Evolutionary conservation across 2,329 filamentous ascomycete genomes (phyloP), one percentile per base, ranked within the genome.

Genomic region (Magnaporthales sp.): DNA sequence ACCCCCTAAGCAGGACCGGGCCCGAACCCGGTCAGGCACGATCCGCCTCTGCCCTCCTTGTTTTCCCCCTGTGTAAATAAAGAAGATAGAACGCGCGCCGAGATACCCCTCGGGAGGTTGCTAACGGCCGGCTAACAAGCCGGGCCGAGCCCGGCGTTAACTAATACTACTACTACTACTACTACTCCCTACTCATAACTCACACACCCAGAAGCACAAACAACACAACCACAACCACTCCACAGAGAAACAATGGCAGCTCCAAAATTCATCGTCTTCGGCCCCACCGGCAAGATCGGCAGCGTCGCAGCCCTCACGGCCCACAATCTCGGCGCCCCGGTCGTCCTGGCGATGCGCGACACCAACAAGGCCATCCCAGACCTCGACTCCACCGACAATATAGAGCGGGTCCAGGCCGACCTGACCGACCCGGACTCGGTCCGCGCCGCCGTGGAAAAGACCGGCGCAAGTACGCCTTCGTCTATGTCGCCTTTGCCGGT

Each of bases 301-400:
- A 77, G 77, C 27, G 70, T 72, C 9, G 74, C 76, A 3, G 81
- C 82, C 5, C 73, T 69, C 15, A 73, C 74, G 30, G 80, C 81
- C 30, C 73, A 74, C 10, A 66, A 74, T 32, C 74, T 73, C 32
- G 81, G 80, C 19, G 78, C 78, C 38, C 78, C 78, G 31, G 80
- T 84, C 6, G 73, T 74, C 62, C 77, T 85, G 2, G 82, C 80
- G 1, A 80, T 84, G 78, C 78, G 82, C 13, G 75, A 83, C 72
- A 70, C 76, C 4, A 68, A 69, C 26, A 84, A 84, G 68, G 13
- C 75, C 4, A 79, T 83, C 46, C 75, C 75, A 4, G 64, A 66
- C 3, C 27, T 67, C 4, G 70, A 71, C 63, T 65, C 58, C 63
- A 26, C 58, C 0, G 66, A 66, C n/a, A 68, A 67, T 19, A 69